Evolutionary conservation across 371 early-diverging fungal genomes (phyloP).

Genomic region (Mucor mucedo): DNA sequence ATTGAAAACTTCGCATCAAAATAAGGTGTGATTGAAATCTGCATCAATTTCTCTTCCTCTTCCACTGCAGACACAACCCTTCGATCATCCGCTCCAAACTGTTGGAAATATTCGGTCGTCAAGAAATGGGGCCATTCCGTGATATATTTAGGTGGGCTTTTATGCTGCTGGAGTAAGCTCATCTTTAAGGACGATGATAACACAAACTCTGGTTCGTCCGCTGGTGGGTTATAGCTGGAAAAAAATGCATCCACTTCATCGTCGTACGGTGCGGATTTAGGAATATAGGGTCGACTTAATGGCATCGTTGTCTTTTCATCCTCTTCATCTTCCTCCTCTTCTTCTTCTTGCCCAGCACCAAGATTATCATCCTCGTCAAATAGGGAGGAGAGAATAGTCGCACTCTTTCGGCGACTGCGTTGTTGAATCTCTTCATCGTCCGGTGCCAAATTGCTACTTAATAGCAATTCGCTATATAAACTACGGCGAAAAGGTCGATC

Average conservation of each 20-base stretch:
- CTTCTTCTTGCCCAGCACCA: not conserved
- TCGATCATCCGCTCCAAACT: conserved; percentile 19
- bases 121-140: conserved; percentile 41
- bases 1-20: conserved; percentile 40
- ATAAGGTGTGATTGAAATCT: conserved; percentile 23
- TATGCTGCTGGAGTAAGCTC: conserved; percentile 20
- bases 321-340: conserved; percentile 24
- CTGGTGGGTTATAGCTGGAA: conserved; percentile 23
- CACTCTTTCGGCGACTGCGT: conserved; percentile 5
- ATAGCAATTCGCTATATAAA: conserved; percentile 16
- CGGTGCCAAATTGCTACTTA: conserved; percentile 10
- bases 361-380: not conserved
- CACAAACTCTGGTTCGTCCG: conserved; percentile 22
- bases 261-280: conserved; percentile 10
- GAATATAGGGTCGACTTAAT: conserved; percentile 7
- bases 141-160: conserved; percentile 14
- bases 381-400: conserved; percentile 9
- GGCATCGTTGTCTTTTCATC: conserved; percentile 30
- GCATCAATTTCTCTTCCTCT: conserved; percentile 7
- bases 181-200: conserved; percentile 18
- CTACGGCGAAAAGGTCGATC: conserved; percentile 21
- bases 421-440: conserved; percentile 8
- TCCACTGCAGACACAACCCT: conserved; percentile 4
- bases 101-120: conserved; percentile 39
- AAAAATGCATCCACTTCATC: conserved; percentile 44